Evolutionary conservation across 2,329 filamentous ascomycete genomes (phyloP).

Genomic region (Ophiostoma australiae): DNA sequence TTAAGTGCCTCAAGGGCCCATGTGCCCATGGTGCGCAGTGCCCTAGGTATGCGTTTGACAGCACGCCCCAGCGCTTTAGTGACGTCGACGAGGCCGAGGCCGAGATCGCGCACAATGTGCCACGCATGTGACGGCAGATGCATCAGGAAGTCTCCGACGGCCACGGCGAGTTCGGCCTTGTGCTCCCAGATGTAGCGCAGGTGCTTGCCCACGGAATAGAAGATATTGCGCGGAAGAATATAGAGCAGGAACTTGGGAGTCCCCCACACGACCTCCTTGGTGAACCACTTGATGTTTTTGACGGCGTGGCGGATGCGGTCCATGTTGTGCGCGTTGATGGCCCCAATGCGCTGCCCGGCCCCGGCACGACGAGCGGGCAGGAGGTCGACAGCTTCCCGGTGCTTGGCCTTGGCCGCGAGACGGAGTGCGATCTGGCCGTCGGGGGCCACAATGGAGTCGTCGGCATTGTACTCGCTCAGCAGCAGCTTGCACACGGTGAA

Average conservation of each 20-base stretch:
- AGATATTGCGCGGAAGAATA: slow-evolving; percentile 1
- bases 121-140: slow-evolving; percentile 28
- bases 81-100: slow-evolving; percentile 12
- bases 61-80: slow-evolving; percentile 21
- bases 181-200: slow-evolving; percentile 28
- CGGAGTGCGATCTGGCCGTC: slow-evolving; percentile 45
- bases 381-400: slow-evolving; percentile 42
- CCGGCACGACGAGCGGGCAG: slow-evolving; percentile 40
- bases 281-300: slow-evolving; percentile 20
- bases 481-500: slow-evolving; percentile 41
- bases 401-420: slow-evolving; percentile 40
- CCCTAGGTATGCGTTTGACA: not conserved
- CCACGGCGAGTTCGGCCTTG: slow-evolving; percentile 29
- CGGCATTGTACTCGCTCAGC: slow-evolving; percentile 38
- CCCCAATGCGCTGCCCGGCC: slow-evolving; percentile 37
- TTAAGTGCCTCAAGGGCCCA: not conserved
- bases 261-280: slow-evolving; percentile 11
- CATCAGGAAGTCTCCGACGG: not conserved
- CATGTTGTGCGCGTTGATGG: slow-evolving; percentile 34
- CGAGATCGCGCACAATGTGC: slow-evolving; percentile 31
- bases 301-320: slow-evolving; percentile 16
- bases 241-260: slow-evolving; percentile 16
- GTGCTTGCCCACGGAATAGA: not conserved
- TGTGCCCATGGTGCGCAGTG: not conserved
- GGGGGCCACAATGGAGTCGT: slow-evolving; percentile 42